Conservation (phyloP, 31 red algal genomes). For the Endocladia muricata region DNA sequence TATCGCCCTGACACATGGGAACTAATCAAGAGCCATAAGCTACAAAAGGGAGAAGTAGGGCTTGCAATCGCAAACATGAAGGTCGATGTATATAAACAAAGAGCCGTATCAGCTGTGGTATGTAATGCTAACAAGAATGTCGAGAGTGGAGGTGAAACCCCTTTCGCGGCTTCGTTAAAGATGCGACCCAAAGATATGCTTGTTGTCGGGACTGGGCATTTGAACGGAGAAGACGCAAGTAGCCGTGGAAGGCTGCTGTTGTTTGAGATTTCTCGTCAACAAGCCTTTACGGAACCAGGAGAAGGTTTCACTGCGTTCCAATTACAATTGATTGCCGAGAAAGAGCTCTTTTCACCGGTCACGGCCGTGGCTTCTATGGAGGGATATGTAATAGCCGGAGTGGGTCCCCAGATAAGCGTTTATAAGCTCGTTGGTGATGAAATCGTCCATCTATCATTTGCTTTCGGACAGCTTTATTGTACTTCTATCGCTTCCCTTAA, state of each 20-base stretch:
- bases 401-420: slow-evolving; percentile 89
- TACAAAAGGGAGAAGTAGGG: slow-evolving; percentile 84
- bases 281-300: slow-evolving; percentile 58
- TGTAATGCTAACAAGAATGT: slow-evolving; percentile 52
- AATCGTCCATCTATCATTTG: slow-evolving; percentile 95
- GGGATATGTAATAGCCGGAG: slow-evolving; percentile 85
- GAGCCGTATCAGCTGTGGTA: slow-evolving; percentile 40
- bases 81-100: slow-evolving; percentile 82
- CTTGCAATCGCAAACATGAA: slow-evolving; percentile 82
- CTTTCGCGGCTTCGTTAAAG: slow-evolving; percentile 75
- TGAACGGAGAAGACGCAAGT: slow-evolving; percentile 93
- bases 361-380: slow-evolving; percentile 89
- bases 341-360: slow-evolving; percentile 90
- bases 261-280: slow-evolving; percentile 91
- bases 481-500: slow-evolving; percentile 84
- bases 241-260: slow-evolving; percentile 88
- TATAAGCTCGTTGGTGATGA: slow-evolving; percentile 99
- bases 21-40: slow-evolving; percentile 74
- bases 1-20: slow-evolving; percentile 95
- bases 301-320: slow-evolving; percentile 91
- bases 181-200: slow-evolving; percentile 90
- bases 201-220: slow-evolving; percentile 87
- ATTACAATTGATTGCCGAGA: slow-evolving; percentile 92
- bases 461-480: slow-evolving; percentile 87
- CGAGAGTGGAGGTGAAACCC: slow-evolving; percentile 74